These are phyloP conservation scores for Termitomyces sp. DNA, from an alignment of 768 basidiomycete species.

Conservation along the genomic window DNA sequence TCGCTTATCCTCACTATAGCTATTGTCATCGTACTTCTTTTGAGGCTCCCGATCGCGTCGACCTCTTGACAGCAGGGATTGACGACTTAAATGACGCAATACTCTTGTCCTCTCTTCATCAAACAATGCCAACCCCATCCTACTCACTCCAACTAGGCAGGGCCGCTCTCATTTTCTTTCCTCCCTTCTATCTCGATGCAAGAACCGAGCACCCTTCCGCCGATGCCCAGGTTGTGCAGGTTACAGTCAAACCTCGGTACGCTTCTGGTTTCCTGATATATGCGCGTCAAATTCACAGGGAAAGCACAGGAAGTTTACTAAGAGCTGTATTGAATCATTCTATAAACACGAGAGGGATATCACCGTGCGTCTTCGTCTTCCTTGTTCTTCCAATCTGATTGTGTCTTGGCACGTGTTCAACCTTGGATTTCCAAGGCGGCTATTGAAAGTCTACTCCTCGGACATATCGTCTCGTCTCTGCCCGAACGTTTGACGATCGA, in stretches of 20 bases:
- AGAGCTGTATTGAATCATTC: constrained; percentile 20
- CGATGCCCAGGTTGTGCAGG: constrained; percentile 22
- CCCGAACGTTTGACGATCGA: constrained; percentile 22
- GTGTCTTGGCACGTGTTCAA: background rate
- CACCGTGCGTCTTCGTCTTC: constrained; percentile 19
- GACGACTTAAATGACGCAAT: background rate
- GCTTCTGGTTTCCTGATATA: background rate
- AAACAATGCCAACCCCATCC: constrained; percentile 19
- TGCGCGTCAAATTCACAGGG: background rate
- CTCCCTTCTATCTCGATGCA: constrained; percentile 8
- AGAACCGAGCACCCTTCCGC: background rate
- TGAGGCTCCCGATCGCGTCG: background rate
- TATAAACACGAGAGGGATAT: constrained; percentile 28
- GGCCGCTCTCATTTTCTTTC: constrained; percentile 28
- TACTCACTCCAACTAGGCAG: constrained; percentile 28
- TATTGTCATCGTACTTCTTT: background rate
- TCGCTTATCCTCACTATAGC: too few species aligned
- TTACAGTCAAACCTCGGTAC: constrained; percentile 25
- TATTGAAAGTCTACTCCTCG: constrained; percentile 25
- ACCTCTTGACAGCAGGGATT: background rate
- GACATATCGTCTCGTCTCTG: constrained; percentile 23
- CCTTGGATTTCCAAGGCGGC: constrained; percentile 19
- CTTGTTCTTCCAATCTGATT: background rate
- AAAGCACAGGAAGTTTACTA: background rate
- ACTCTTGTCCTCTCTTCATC: background rate